These are phyloP conservation scores for Gyromitra esculenta DNA, from an alignment of 2,329 filamentous ascomycete genomes.

Conservation along the genomic window DNA sequence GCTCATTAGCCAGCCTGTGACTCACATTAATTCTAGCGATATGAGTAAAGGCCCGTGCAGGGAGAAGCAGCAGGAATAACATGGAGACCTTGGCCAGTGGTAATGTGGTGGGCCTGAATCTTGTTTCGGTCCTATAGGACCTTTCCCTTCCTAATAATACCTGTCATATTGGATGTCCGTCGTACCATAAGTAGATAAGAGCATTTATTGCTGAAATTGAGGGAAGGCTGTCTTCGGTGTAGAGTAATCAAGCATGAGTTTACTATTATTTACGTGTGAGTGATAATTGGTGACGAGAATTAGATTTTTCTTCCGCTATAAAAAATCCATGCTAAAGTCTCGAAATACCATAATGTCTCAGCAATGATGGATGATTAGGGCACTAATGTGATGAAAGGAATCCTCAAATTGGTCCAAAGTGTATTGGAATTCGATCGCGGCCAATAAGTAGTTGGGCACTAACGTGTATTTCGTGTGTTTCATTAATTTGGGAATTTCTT, in stretches of 20 bases:
- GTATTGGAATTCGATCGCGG: no score
- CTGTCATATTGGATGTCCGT: constrained; percentile 1
- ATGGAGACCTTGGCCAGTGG: neutral
- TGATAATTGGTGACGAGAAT: constrained; percentile 21
- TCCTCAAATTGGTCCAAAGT: no score
- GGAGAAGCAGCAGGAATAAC: neutral
- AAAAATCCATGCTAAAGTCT: no score
- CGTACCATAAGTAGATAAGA: neutral
- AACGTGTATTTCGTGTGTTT: no score
- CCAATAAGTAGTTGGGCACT: no score
- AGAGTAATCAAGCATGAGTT: neutral
- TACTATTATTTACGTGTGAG: neutral
- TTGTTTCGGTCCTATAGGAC: neutral
- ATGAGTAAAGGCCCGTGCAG: neutral
- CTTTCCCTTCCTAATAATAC: neutral
- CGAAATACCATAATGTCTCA: neutral
- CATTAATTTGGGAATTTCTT: no score
- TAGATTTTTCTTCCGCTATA: no score
- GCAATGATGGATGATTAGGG: no score
- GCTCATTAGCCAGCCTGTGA: no score
- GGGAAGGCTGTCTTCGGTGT: neutral
- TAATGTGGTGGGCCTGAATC: neutral
- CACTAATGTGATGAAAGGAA: no score
- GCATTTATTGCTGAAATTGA: neutral
- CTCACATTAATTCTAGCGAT: no score